Conservation (phyloP, 352 stramenopile genomes). For the Globisporangium emineosum region DNA sequence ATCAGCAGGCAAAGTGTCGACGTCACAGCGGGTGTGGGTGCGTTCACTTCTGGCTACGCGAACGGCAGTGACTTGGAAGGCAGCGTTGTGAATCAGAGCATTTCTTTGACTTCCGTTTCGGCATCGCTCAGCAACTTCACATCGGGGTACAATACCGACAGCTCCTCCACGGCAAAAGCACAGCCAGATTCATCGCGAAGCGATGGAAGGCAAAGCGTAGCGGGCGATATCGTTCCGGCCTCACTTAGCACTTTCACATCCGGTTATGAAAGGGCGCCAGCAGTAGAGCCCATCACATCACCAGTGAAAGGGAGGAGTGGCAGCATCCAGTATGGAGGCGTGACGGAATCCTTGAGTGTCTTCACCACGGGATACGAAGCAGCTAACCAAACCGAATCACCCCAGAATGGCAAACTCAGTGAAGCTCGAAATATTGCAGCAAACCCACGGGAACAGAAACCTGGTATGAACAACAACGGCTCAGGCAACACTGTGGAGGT, state of each 20-base stretch:
- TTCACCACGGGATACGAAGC: slow-evolving; percentile 26
- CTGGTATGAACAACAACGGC: not conserved
- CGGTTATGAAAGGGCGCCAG: slow-evolving; percentile 13
- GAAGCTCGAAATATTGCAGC: not conserved
- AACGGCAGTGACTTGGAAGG: not conserved
- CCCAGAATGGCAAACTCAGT: not conserved
- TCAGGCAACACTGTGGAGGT: not conserved
- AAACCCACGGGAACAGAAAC: not conserved
- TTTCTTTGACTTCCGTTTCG: slow-evolving; percentile 12
- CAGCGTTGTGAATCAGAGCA: slow-evolving; percentile 2
- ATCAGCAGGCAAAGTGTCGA: slow-evolving; percentile 17
- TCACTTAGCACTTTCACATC: slow-evolving; percentile 31
- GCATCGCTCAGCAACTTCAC: slow-evolving; percentile 32
- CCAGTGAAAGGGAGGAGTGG: not conserved
- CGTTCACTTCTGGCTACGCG: slow-evolving; percentile 26
- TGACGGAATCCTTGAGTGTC: slow-evolving; percentile 16
- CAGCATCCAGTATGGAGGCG: not conserved
- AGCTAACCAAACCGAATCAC: not conserved
- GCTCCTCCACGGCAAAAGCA: not conserved
- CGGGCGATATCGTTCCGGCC: not conserved
- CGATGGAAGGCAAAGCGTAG: not conserved
- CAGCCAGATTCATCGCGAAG: not conserved
- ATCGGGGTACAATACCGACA: slow-evolving; percentile 17
- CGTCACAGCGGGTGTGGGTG: slow-evolving; percentile 16
- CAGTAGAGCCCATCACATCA: slow-evolving; percentile 2